Evolutionary conservation across 2,329 filamentous ascomycete species (phyloP).

Genomic region (Leptographium wingfieldii): DNA sequence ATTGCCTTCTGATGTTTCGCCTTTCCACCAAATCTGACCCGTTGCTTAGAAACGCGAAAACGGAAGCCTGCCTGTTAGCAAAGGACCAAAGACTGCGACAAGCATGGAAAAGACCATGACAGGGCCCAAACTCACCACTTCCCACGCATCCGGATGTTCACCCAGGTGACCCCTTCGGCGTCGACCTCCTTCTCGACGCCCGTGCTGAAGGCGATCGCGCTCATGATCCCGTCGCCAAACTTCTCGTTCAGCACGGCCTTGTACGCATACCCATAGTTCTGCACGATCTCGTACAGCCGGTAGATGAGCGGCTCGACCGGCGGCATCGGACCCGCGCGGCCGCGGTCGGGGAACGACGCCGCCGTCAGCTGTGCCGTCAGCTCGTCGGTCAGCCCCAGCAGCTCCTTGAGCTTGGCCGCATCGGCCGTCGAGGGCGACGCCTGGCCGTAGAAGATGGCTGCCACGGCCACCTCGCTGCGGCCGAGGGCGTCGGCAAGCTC

Average conservation of each 20-base stretch:
- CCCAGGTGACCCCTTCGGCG: conserved; percentile 68
- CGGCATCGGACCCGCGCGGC: conserved; percentile 68
- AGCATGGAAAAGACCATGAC: background rate
- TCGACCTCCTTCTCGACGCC: conserved; percentile 92
- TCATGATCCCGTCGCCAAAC: conserved; percentile 92
- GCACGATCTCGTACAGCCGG: conserved; percentile 82
- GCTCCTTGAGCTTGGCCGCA: conserved; percentile 45
- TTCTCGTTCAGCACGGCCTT: conserved; percentile 95
- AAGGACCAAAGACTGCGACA: background rate
- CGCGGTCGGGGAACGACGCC: conserved; percentile 64
- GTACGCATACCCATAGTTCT: conserved; percentile 94
- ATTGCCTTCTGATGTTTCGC: background rate
- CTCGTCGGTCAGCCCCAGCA: conserved; percentile 35
- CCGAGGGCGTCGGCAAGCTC: conserved; percentile 60
- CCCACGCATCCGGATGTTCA: conserved; percentile 68
- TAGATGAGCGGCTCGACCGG: conserved; percentile 81
- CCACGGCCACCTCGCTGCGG: conserved; percentile 72
- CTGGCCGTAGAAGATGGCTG: conserved; percentile 80
- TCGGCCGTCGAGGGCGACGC: conserved; percentile 38
- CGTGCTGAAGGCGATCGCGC: conserved; percentile 80
- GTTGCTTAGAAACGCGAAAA: conserved; percentile 21
- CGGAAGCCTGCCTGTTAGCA: conserved; percentile 18
- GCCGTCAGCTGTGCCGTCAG: conserved; percentile 39
- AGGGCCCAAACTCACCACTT: conserved; percentile 53
- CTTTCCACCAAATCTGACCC: background rate